Evolutionary conservation across 2,329 filamentous ascomycete species (phyloP).

Genomic region (Cyphellophora europaea): DNA sequence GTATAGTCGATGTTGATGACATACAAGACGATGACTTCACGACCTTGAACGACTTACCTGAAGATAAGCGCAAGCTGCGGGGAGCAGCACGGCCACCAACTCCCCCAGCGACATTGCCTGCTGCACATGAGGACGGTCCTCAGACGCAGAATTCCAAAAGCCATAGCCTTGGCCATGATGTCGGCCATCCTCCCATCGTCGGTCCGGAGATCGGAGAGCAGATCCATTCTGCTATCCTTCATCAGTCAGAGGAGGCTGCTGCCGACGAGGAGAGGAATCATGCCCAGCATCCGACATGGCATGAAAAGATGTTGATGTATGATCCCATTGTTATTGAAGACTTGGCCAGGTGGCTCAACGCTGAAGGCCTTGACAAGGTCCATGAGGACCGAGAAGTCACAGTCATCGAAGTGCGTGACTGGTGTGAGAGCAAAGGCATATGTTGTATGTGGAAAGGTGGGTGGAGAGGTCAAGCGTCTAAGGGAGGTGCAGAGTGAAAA

Average conservation of each 20-base stretch:
- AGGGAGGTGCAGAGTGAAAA: background rate
- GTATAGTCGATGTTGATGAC: constrained; percentile 12
- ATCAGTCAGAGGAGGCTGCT: constrained; percentile 31
- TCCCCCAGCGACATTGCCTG: too few relatives aligned
- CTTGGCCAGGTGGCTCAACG: constrained; percentile 72
- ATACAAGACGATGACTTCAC: too few relatives aligned
- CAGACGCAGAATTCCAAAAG: too few relatives aligned
- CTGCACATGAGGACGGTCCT: too few relatives aligned
- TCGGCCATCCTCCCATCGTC: too few relatives aligned
- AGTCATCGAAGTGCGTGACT: constrained; percentile 63
- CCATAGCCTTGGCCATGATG: too few relatives aligned
- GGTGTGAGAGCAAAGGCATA: constrained; percentile 81
- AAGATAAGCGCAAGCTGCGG: too few relatives aligned
- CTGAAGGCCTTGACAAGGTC: constrained; percentile 52
- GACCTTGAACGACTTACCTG: too few relatives aligned
- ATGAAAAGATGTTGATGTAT: constrained; percentile 89
- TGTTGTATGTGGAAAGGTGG: constrained; percentile 63
- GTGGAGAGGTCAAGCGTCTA: constrained; percentile 11
- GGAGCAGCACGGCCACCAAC: too few relatives aligned
- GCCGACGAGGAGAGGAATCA: constrained; percentile 27
- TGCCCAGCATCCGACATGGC: constrained; percentile 53
- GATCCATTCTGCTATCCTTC: constrained; percentile 21
- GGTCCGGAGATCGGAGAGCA: constrained; percentile 1
- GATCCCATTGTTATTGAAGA: constrained; percentile 87
- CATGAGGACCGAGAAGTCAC: constrained; percentile 58